These are phyloP conservation scores for Solanum dulcamara DNA, from an alignment of 257 asterid species.

Conservation along the genomic window DNA sequence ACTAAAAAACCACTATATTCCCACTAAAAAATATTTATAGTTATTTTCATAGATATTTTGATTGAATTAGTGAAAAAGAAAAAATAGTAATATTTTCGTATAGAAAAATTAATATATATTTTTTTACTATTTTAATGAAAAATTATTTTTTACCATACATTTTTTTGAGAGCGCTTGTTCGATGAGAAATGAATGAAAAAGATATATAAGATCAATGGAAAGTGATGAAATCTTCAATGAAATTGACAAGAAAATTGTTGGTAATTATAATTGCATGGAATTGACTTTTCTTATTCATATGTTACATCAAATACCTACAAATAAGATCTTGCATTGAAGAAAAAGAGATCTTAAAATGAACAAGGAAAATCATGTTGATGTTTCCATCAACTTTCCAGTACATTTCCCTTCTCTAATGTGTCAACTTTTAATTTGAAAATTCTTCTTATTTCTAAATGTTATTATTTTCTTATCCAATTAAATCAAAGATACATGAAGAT, in stretches of 20 bases:
- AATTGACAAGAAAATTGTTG: neutral
- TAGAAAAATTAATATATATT: too few relatives aligned
- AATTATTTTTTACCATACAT: neutral
- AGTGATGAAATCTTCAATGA: neutral
- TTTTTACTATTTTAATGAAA: neutral
- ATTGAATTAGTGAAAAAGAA: too few relatives aligned
- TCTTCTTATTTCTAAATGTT: neutral
- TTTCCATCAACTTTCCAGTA: constrained; percentile 16
- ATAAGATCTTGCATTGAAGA: constrained; percentile 12
- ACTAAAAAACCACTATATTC: too few relatives aligned
- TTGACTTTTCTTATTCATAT: constrained; percentile 21
- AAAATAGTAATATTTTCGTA: too few relatives aligned
- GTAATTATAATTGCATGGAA: constrained; percentile 13
- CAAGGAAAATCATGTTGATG: constrained; percentile 19
- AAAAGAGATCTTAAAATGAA: neutral
- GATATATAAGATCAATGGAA: neutral
- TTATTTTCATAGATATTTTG: neutral
- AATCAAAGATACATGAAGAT: neutral
- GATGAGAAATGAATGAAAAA: too few relatives aligned
- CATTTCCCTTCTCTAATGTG: neutral
- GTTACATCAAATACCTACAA: constrained; percentile 21
- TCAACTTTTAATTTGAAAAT: neutral
- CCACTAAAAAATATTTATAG: neutral
- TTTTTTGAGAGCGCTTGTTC: too few relatives aligned
- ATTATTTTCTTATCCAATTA: neutral